Evolutionary conservation across 2,329 filamentous ascomycete species (phyloP).

Genomic region (Tolypocladium inflatum): DNA sequence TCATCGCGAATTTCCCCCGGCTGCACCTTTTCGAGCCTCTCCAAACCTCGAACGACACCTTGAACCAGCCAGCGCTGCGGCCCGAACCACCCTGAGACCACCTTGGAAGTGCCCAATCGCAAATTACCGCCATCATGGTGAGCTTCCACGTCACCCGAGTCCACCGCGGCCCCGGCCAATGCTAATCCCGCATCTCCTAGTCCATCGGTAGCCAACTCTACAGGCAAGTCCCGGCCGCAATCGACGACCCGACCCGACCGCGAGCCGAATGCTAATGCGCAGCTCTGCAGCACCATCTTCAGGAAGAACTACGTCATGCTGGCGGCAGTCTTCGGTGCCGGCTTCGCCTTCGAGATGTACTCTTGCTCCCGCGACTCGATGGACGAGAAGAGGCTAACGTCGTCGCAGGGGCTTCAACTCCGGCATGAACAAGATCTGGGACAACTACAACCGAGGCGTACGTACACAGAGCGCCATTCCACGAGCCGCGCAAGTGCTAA

Average conservation of each 20-base stretch:
- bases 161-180: constrained; percentile 1
- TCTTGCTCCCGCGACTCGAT: constrained; percentile 23
- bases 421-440: constrained; percentile 78
- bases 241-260: constrained; percentile 9
- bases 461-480: constrained; percentile 25
- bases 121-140: constrained; percentile 26
- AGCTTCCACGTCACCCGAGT: constrained; percentile 4
- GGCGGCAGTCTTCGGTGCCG: constrained; percentile 72
- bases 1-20: constrained; percentile 16
- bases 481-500: constrained; percentile 14
- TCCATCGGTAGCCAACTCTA: constrained; percentile 27
- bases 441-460: constrained; percentile 86
- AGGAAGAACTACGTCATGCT: constrained; percentile 84
- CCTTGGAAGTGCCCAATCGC: constrained; percentile 19
- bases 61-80: constrained; percentile 16
- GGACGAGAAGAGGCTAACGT: constrained; percentile 20
- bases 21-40: constrained; percentile 8
- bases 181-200: constrained; percentile 28
- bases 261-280: constrained; percentile 14
- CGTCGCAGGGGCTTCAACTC: constrained; percentile 68
- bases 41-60: constrained; percentile 16
- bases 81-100: constrained; percentile 13
- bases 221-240: constrained; percentile 23
- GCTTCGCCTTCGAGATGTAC: constrained; percentile 92
- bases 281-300: constrained; percentile 60